Conservation (phyloP, 805 yeast species). For the Myxozyma geophila region DNA sequence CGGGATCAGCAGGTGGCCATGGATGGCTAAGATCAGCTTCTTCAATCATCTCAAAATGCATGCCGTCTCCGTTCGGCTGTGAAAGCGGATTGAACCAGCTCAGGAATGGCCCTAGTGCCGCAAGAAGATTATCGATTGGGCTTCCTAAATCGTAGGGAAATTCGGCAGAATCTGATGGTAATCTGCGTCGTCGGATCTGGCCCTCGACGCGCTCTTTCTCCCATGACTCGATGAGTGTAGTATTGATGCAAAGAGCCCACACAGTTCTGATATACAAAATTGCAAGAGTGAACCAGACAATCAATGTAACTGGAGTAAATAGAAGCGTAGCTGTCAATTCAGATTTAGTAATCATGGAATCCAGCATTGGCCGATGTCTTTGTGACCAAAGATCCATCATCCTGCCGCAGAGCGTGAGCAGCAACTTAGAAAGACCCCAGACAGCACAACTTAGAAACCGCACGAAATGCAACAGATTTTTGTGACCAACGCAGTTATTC, state of each 20-base stretch:
- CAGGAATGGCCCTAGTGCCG: conserved; percentile 65
- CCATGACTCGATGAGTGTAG: conserved; percentile 92
- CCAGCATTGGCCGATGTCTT: conserved; percentile 38
- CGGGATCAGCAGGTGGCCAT: conserved; percentile 92
- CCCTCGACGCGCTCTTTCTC: conserved; percentile 80
- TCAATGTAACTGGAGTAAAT: conserved; percentile 57
- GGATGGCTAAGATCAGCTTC: conserved; percentile 58
- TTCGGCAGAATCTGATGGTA: conserved; percentile 42
- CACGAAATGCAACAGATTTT: conserved; percentile 76
- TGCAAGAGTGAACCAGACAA: conserved; percentile 65
- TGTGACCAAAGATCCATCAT: conserved; percentile 51
- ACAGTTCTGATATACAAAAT: conserved; percentile 66
- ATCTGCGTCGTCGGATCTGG: conserved; percentile 53
- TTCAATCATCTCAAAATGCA: conserved; percentile 60
- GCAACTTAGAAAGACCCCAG: conserved; percentile 46
- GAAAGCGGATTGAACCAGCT: conserved; percentile 78
- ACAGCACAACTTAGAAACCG: conserved; percentile 72
- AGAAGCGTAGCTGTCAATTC: conserved; percentile 63
- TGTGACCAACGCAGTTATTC: conserved; percentile 82
- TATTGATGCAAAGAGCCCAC: conserved; percentile 61
- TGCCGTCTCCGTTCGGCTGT: conserved; percentile 63
- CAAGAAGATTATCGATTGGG: conserved; percentile 55
- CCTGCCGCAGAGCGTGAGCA: conserved; percentile 51
- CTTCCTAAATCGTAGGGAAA: conserved; percentile 89
- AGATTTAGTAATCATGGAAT: conserved; percentile 57